Percentiles rank a stretch among this genome's conserved stretches.
These are phyloP conservation scores for Arthrobotrys iridis DNA, from an alignment of 2,329 filamentous ascomycete genomes.

Conservation along the genomic window DNA sequence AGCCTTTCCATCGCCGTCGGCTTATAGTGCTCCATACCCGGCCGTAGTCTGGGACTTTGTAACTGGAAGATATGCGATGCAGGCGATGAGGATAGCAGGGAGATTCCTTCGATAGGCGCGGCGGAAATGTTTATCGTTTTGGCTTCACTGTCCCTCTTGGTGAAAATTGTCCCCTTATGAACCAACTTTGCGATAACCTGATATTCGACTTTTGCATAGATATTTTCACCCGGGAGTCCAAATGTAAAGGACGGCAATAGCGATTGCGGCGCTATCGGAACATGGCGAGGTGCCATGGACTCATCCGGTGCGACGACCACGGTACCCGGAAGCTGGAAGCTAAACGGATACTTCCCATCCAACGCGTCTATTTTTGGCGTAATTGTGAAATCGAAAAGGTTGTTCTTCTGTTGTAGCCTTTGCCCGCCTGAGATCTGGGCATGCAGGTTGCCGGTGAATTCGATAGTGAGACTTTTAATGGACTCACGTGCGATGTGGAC, in stretches of 20 bases:
- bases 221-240: not conserved
- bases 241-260: constrained; percentile 38
- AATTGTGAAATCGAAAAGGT: constrained; percentile 31
- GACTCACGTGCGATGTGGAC: constrained; percentile 19
- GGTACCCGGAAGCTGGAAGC: constrained; percentile 34
- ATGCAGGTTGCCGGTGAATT: constrained; percentile 28
- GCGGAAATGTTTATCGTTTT: constrained; percentile 41
- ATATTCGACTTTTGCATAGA: constrained; percentile 35
- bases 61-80: constrained; percentile 32
- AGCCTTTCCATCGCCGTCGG: constrained; percentile 40
- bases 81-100: constrained; percentile 9
- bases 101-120: constrained; percentile 8
- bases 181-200: constrained; percentile 23
- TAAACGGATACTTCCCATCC: constrained; percentile 24
- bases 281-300: constrained; percentile 39
- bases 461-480: constrained; percentile 36
- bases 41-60: constrained; percentile 12
- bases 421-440: constrained; percentile 7
- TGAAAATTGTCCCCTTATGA: constrained; percentile 52
- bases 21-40: constrained; percentile 42
- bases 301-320: constrained; percentile 37
- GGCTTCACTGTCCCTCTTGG: constrained; percentile 33
- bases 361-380: constrained; percentile 1
- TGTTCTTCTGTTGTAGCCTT: constrained; percentile 29
- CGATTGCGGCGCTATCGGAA: constrained; percentile 42